These are phyloP conservation scores for Alternaria angustiovoidea DNA, from an alignment of 2,329 filamentous ascomycete species.

Conservation along the genomic window DNA sequence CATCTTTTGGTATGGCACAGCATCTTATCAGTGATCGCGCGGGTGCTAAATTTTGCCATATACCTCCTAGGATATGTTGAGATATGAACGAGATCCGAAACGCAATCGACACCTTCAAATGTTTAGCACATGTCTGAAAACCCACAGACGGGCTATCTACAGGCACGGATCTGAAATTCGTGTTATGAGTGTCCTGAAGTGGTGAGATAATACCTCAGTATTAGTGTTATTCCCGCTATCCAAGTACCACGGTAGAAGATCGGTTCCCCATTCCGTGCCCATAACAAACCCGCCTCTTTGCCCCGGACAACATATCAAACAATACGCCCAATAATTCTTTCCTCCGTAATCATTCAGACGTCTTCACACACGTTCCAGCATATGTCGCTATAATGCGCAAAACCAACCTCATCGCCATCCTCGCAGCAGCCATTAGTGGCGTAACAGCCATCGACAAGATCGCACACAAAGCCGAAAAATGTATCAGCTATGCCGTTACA, in stretches of 20 bases:
- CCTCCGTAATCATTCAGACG: background rate
- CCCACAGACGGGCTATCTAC: background rate
- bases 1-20: background rate
- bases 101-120: background rate
- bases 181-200: background rate
- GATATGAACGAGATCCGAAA: background rate
- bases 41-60: background rate
- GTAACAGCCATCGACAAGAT: conserved; percentile 7
- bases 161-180: too few relatives aligned
- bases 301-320: background rate
- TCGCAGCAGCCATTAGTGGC: background rate
- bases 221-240: background rate
- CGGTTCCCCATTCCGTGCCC: background rate
- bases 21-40: background rate
- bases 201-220: background rate
- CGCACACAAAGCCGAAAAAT: background rate
- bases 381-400: background rate
- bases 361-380: background rate
- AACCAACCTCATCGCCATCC: conserved; percentile 1
- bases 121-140: background rate
- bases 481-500: background rate
- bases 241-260: conserved; percentile 1
- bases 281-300: background rate
- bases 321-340: background rate
- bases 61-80: background rate